Evolutionary conservation across 2,329 filamentous ascomycete species (phyloP).

Genomic region (Blumeriella jaapii): DNA sequence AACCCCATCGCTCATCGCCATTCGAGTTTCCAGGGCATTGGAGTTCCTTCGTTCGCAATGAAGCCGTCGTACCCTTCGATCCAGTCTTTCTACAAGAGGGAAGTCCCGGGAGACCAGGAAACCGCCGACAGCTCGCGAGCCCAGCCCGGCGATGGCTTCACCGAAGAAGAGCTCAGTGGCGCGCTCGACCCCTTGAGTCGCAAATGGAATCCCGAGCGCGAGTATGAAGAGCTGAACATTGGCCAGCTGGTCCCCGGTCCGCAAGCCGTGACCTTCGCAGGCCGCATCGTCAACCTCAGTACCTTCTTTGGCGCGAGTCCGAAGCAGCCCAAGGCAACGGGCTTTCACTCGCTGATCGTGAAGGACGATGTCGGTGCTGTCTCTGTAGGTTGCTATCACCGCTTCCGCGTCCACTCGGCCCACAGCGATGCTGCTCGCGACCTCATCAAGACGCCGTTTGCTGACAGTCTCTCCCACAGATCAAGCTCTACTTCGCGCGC

Average conservation of each 20-base stretch:
- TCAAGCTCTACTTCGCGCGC: slow-evolving; percentile 40
- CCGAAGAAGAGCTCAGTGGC: slow-evolving; percentile 33
- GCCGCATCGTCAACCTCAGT: slow-evolving; percentile 44
- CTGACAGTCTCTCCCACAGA: slow-evolving; percentile 25
- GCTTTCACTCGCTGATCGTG: slow-evolving; percentile 42
- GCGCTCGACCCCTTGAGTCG: slow-evolving; percentile 29
- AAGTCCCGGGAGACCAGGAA: slow-evolving; percentile 9
- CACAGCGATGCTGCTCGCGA: too few relatives aligned
- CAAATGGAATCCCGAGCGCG: slow-evolving; percentile 32
- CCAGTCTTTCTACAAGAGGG: slow-evolving; percentile 22
- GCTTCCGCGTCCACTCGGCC: too few relatives aligned
- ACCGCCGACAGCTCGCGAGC: not conserved
- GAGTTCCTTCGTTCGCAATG: slow-evolving; percentile 7
- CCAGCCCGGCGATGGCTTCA: slow-evolving; percentile 40
- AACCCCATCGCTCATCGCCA: not conserved
- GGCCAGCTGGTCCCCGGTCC: slow-evolving; percentile 38
- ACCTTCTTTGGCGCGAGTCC: slow-evolving; percentile 33
- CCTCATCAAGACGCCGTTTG: too few relatives aligned
- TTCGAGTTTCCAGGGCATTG: too few relatives aligned
- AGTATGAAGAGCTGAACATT: slow-evolving; percentile 38
- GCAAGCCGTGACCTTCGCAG: slow-evolving; percentile 38
- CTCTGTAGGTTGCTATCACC: slow-evolving; percentile 30
- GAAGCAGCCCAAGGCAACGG: slow-evolving; percentile 34
- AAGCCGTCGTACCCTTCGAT: slow-evolving; percentile 19
- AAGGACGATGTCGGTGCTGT: slow-evolving; percentile 44